Evolutionary conservation across 1,284 basidiomycete species (phyloP).

Genomic region (Phlebopus sp.): DNA sequence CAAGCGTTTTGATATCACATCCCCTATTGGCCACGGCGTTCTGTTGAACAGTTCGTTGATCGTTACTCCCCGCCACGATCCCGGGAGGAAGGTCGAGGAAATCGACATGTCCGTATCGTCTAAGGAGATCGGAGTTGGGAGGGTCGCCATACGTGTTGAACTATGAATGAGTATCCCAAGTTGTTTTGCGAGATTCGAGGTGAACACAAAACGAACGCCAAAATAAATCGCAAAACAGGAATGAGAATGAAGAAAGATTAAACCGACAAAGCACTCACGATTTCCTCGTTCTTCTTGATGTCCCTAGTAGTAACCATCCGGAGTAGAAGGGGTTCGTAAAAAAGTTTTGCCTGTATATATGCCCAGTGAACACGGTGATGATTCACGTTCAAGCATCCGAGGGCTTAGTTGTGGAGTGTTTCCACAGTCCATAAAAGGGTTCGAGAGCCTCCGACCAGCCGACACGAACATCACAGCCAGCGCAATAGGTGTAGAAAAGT

Average conservation of each 20-base stretch:
- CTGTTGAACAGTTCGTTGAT: conserved; percentile 14
- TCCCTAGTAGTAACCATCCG: conserved; percentile 81
- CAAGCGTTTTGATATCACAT: conserved; percentile 8
- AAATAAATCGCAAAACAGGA: too few relatives aligned
- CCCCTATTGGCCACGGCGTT: neutral
- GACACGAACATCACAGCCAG: too few relatives aligned
- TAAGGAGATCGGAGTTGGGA: conserved; percentile 91
- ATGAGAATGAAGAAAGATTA: neutral
- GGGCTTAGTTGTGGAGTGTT: too few relatives aligned
- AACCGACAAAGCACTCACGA: conserved; percentile 50
- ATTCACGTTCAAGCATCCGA: too few relatives aligned
- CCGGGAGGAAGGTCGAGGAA: conserved; percentile 46
- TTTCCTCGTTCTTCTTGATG: conserved; percentile 83
- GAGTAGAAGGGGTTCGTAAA: conserved; percentile 71
- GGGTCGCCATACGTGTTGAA: conserved; percentile 96
- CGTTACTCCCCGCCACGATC: conserved; percentile 37
- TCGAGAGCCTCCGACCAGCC: too few relatives aligned
- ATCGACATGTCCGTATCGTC: conserved; percentile 94
- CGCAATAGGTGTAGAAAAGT: too few relatives aligned
- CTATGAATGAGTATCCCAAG: too few relatives aligned
- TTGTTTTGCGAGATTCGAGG: too few relatives aligned
- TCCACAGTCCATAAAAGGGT: too few relatives aligned
- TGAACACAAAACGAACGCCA: conserved; percentile 2
- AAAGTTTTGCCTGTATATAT: conserved; percentile 69
- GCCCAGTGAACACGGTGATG: neutral